phyloP scores from a whole-genome alignment of 2,329 filamentous ascomycete species.

The Xylaria sp. region DNA sequence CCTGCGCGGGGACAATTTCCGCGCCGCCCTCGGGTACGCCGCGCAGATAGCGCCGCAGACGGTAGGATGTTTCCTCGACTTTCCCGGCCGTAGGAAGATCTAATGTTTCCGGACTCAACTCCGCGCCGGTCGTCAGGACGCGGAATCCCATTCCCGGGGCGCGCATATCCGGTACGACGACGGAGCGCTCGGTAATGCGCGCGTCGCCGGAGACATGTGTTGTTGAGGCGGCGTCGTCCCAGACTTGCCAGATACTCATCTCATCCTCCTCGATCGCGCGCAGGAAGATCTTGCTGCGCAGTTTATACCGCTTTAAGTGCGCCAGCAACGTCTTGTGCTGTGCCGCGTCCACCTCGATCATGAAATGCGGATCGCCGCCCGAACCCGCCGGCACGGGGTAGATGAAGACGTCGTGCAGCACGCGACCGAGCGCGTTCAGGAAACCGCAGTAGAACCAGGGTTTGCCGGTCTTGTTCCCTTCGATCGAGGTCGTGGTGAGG shows the following conservation, averaged over 20 bases:
- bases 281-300: constrained; percentile 72
- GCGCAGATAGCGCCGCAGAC: constrained; percentile 67
- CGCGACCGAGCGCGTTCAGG: constrained; percentile 75
- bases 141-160: constrained; percentile 53
- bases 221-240: constrained; percentile 49
- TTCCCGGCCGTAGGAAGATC: constrained; percentile 37
- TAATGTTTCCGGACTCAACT: constrained; percentile 23
- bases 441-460: constrained; percentile 73
- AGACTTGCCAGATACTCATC: constrained; percentile 65
- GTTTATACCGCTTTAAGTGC: constrained; percentile 79
- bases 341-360: constrained; percentile 75
- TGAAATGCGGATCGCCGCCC: constrained; percentile 46
- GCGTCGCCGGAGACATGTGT: constrained; percentile 7
- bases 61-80: constrained; percentile 58
- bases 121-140: constrained; percentile 26
- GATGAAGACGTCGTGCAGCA: constrained; percentile 86
- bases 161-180: constrained; percentile 47
- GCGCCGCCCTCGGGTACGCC: constrained; percentile 80
- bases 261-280: constrained; percentile 61
- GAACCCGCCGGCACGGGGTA: constrained; percentile 54
- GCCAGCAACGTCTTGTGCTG: constrained; percentile 58
- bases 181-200: constrained; percentile 13
- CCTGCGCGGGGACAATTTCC: constrained; percentile 66
- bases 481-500: constrained; percentile 70
- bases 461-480: not conserved